Conservation (phyloP, 208 protist genomes). For the Wallacemonas sp. region DNA sequence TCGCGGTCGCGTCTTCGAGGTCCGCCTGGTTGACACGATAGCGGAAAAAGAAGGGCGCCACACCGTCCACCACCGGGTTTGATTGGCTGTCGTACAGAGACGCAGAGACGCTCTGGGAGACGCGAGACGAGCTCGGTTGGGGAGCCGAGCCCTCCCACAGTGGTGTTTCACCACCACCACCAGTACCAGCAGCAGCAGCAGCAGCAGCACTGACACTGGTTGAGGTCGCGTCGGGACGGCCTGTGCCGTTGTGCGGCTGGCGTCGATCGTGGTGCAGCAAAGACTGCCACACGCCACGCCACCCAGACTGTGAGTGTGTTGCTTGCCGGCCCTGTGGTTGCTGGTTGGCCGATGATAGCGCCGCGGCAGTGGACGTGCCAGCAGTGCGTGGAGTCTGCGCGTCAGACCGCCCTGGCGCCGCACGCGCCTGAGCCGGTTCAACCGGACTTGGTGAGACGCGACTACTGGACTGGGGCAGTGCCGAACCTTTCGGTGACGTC, state of each 20-base stretch:
- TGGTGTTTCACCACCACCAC: too few relatives aligned
- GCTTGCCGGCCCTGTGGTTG: neutral
- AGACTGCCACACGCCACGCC: slow-evolving; percentile 2
- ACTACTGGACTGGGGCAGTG: too few relatives aligned
- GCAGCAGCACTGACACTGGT: too few relatives aligned
- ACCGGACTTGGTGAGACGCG: neutral
- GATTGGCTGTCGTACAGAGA: slow-evolving; percentile 5
- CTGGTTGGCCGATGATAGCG: neutral
- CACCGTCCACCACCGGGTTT: neutral
- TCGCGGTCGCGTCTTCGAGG: neutral
- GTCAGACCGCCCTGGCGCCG: neutral
- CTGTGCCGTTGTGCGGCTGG: neutral
- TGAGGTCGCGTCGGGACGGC: neutral
- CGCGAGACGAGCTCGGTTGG: too few relatives aligned
- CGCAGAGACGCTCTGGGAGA: neutral
- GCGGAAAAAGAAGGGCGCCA: slow-evolving; percentile 23
- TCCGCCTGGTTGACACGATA: neutral
- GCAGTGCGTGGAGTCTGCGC: neutral
- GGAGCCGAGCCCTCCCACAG: too few relatives aligned
- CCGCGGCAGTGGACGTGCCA: neutral
- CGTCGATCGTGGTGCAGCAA: neutral
- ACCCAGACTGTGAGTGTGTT: neutral
- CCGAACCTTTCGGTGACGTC: too few relatives aligned
- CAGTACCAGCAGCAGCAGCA: too few relatives aligned
- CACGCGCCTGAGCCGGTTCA: neutral